Conservation (phyloP, 1,284 basidiomycete genomes). For the Marasmius sp. region DNA sequence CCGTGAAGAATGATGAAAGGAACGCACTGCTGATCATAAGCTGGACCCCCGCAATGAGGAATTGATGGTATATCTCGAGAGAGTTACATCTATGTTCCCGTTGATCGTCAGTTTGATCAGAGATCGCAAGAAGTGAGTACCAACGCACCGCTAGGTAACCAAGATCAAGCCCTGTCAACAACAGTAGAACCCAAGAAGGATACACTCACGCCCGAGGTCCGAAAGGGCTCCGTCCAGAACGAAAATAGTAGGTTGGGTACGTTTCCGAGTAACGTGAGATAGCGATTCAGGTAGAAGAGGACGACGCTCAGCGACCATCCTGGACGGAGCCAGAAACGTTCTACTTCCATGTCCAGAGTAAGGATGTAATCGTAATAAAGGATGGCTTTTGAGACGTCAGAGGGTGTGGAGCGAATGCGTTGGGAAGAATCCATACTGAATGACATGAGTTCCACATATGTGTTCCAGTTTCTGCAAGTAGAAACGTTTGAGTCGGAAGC, state of each 20-base stretch:
- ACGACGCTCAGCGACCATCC: conserved; percentile 24
- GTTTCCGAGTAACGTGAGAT: conserved; percentile 32
- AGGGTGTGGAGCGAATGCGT: background rate
- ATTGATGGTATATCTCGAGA: background rate
- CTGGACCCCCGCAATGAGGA: conserved; percentile 3
- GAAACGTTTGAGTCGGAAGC: background rate
- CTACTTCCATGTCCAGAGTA: conserved; percentile 35
- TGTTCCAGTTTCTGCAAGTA: conserved; percentile 5
- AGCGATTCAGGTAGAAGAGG: conserved; percentile 40
- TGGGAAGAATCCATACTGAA: conserved; percentile 4
- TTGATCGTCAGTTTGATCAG: background rate
- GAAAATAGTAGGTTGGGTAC: conserved; percentile 26
- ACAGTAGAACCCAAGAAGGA: background rate
- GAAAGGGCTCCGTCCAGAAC: conserved; percentile 3
- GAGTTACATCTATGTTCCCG: background rate
- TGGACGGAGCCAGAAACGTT: conserved; percentile 34
- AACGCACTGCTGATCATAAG: conserved; percentile 3
- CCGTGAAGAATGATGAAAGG: background rate
- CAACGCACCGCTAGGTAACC: too few species aligned
- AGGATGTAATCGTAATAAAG: conserved; percentile 42
- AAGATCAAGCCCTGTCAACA: too few species aligned
- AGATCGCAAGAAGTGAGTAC: background rate
- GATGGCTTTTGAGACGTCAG: conserved; percentile 23
- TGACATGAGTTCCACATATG: conserved; percentile 1
- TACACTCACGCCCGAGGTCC: conserved; percentile 9